A percentile compares a stretch with the other conserved stretches of the same genome.
Conservation (phyloP, 2,329 filamentous ascomycete genomes). For the Exophiala viscosa region DNA sequence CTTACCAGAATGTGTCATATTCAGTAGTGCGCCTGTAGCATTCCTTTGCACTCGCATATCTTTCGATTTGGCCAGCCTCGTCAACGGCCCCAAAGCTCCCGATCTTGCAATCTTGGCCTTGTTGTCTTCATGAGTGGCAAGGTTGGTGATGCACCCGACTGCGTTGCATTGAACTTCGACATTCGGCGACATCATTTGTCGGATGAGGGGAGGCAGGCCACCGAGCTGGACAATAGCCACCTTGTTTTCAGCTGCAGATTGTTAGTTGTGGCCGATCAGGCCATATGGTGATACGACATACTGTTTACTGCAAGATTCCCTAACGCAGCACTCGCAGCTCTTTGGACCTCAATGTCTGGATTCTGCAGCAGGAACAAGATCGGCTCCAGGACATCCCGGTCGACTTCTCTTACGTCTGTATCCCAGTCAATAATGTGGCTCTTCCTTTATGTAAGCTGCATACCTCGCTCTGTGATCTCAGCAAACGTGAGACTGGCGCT, state of each 20-base stretch:
- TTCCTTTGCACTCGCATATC: conserved; percentile 99
- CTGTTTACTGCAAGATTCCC: conserved; percentile 97
- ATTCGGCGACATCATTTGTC: conserved; percentile 96
- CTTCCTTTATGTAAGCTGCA: conserved; percentile 17
- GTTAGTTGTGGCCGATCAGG: conserved; percentile 41
- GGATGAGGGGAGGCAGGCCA: conserved; percentile 84
- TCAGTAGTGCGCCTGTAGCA: conserved; percentile 89
- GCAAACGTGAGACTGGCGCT: conserved; percentile 98
- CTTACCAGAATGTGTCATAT: conserved; percentile 98
- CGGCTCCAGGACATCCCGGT: conserved; percentile 88
- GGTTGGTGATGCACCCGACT: conserved; percentile 96
- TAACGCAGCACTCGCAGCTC: conserved; percentile 90
- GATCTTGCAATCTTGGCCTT: conserved; percentile 98
- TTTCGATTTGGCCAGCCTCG: conserved; percentile 88
- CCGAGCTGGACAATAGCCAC: conserved; percentile 91
- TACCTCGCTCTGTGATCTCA: conserved; percentile 96
- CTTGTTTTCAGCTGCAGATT: conserved; percentile 83
- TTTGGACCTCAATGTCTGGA: conserved; percentile 92
- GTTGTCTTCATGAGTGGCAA: conserved; percentile 98
- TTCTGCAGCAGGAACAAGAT: conserved; percentile 94
- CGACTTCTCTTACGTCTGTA: conserved; percentile 91
- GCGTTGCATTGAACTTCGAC: conserved; percentile 99
- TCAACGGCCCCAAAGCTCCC: conserved; percentile 85
- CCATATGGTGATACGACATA: conserved; percentile 46
- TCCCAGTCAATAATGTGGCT: conserved; percentile 21